A percentile compares a stretch with the other conserved stretches of the same genome.
Conservation (phyloP, 1,284 basidiomycete genomes). For the Rhodotorula glutinis region DNA sequence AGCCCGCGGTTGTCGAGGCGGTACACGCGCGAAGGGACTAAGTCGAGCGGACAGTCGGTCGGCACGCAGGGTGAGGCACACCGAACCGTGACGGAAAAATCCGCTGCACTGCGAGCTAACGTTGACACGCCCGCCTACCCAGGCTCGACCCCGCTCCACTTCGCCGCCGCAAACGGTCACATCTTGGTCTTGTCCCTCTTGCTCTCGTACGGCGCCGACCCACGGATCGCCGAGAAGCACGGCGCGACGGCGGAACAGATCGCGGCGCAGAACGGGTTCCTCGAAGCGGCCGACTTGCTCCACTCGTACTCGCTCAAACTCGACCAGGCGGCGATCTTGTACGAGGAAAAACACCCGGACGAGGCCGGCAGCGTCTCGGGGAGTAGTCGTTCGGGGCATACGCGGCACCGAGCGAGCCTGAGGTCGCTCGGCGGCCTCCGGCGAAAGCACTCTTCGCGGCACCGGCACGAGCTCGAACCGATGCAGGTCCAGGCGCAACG, state of each 20-base stretch:
- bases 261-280: conserved; percentile 51
- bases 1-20: conserved; percentile 70
- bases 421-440: background rate
- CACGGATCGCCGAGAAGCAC: conserved; percentile 77
- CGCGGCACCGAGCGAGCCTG: background rate
- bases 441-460: background rate
- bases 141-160: conserved; percentile 89
- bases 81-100: background rate
- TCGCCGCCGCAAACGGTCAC: conserved; percentile 88
- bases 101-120: conserved; percentile 44
- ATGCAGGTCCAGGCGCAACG: conserved; percentile 25
- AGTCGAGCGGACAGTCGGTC: conserved; percentile 55
- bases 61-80: conserved; percentile 56
- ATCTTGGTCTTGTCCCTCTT: conserved; percentile 68
- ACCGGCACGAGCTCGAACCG: background rate
- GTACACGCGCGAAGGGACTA: conserved; percentile 61
- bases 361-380: background rate
- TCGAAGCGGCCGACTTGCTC: conserved; percentile 49
- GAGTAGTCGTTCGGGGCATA: background rate
- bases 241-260: conserved; percentile 67
- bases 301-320: conserved; percentile 42
- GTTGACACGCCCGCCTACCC: background rate
- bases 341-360: no score
- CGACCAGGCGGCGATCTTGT: background rate
- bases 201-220: conserved; percentile 72